These are phyloP conservation scores for Cutaneotrichosporon sp. DNA, from an alignment of 1,284 basidiomycete species.

Conservation along the genomic window DNA sequence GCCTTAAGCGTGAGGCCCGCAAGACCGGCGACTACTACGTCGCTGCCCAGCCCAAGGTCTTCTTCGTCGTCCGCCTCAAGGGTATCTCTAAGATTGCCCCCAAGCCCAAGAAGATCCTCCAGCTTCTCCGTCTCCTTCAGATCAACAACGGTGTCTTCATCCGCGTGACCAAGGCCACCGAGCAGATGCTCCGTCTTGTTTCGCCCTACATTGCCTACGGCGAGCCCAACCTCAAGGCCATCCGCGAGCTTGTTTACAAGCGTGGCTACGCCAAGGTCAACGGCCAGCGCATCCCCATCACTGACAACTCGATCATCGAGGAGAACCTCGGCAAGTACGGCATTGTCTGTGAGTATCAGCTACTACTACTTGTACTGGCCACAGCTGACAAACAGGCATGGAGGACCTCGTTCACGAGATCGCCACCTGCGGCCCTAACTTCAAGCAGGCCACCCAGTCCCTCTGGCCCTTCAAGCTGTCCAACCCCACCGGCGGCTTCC, in stretches of 20 bases:
- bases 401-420: slow-evolving; percentile 99
- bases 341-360: slow-evolving; percentile 72
- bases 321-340: slow-evolving; percentile 87
- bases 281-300: slow-evolving; percentile 94
- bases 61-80: slow-evolving; percentile 95
- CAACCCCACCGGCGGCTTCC: slow-evolving; percentile 98
- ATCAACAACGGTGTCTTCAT: slow-evolving; percentile 99
- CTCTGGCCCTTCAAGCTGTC: slow-evolving; percentile 99
- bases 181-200: slow-evolving; percentile 96
- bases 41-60: slow-evolving; percentile 92
- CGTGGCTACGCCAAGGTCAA: slow-evolving; percentile 98
- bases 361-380: too few relatives aligned
- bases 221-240: slow-evolving; percentile 87
- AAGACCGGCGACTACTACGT: slow-evolving; percentile 96
- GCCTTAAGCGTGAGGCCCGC: slow-evolving; percentile 90
- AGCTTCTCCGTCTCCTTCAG: slow-evolving; percentile 95
- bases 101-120: slow-evolving; percentile 98
- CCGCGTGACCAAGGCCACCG: slow-evolving; percentile 93
- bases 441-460: slow-evolving; percentile 97
- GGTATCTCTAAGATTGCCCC: slow-evolving; percentile 99
- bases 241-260: slow-evolving; percentile 99
- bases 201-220: slow-evolving; percentile 97
- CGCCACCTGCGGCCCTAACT: slow-evolving; percentile 91
- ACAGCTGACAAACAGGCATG: slow-evolving; percentile 53
- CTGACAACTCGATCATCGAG: slow-evolving; percentile 93